Base-by-base conservation (phyloP, 1,139 yeast genomes). In the Hyphopichia pseudoburtonii region DNA sequence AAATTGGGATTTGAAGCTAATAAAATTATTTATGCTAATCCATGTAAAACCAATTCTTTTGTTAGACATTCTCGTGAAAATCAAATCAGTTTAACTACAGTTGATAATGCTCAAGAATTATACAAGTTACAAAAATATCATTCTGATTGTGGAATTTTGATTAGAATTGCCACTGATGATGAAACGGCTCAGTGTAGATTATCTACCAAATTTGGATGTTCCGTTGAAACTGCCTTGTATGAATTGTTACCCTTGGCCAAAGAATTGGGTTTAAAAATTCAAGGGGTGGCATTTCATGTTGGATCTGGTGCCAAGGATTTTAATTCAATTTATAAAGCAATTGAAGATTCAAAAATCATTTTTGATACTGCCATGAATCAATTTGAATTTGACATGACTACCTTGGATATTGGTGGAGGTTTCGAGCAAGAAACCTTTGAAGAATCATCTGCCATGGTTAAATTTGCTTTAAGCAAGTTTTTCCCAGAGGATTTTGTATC, bases 331-430 rank as follows among this genome's bases (percentile, higher is more conserved):
- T 71, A 70, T 43, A 78, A 77, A 46, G 96, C 97, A 0, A 77
- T 88, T 33, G 60, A 66, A 42, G 95, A 89, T 53, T 78, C 96
- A 3, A 76, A 80, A 39, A 43, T 50, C 6, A 78, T 90, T n/a
- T 90, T 90, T 58, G 84, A 83, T 45, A 57, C 62, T 39, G 92
- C 81, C 4, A 54, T 58, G 15, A 38, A 47, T 5, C 51, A 60
- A 12, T 44, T 67, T 32, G 85, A 85, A 4, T 66, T 71, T 42
- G 32, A 39, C 5, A 66, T 84, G 76, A 52, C 65, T 25, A 56
- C 81, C 21, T 72, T 88, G 45, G 98, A 92, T 57, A 82, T 92
- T 48, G 98, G 98, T 38, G 98, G 98, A 28, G 98, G 98, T 0
- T 90, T 90, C 61, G 85, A 84, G 50, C 66, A 70, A 37, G 82